Evolutionary conservation across 2,329 filamentous ascomycete species (phyloP), one percentile per base, ranked within the genome.

Genomic region (Sphaerulina populicola): DNA sequence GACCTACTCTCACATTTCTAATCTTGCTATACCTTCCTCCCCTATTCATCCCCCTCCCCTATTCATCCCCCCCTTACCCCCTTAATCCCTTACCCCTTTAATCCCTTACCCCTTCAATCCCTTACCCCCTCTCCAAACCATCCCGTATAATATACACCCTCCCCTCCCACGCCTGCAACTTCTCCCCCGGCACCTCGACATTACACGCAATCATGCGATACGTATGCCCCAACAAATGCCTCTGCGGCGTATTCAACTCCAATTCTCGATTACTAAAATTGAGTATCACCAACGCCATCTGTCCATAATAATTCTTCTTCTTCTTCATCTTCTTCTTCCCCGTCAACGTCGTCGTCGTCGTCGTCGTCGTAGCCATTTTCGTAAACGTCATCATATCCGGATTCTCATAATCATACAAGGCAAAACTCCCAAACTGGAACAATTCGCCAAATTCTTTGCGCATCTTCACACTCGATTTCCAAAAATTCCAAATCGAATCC

Each of bases 381-480:
- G 59, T 60, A 45, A 69, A 71, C 8, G 77, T 72, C 59, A 85
- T 84, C 0, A 80, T 67, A 23, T 75, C 66, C 52, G 69, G 62
- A 30, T 79, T 75, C 3, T 79, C 71, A 0, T 71, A 65, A 0
- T 78, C 75, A 1, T 84, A 64, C 21, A 77, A 59, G 44, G 74
- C 72, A 55, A 85, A 86, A 48, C 78, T 71, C 0, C 84, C 84
- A 59, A 86, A 86, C 3, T 86, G 77, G 52, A 88, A 80, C 1
- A 85, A 63, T 54, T 85, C 77, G 40, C 74, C 74, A 60, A 79
- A 71, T 41, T 75, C 66, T 62, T 85, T 85, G 54, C 85, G 76
- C 46, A 81, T 62, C 23, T 68, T 46, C 21, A 65, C 74, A 0
- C 67, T 66, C 38, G 36, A 33, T 27, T 77, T 74, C 75, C 83